Conservation (phyloP, 345 rosid species). For the Citrus unshiu region DNA sequence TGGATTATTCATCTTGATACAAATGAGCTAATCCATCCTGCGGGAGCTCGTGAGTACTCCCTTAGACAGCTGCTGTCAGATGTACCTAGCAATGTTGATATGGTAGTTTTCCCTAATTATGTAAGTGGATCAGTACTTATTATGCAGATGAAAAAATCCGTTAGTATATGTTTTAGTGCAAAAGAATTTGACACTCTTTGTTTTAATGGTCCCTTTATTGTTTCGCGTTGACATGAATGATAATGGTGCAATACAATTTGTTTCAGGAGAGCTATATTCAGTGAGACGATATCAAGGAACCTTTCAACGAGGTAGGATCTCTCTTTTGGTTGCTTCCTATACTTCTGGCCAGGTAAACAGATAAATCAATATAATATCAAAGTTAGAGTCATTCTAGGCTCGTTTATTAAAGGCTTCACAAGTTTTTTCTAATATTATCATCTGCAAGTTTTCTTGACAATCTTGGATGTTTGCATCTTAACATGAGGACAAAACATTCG, state of each 20-base stretch:
- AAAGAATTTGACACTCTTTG: background rate
- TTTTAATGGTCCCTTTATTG: background rate
- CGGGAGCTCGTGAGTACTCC: too few relatives aligned
- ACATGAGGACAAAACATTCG: background rate
- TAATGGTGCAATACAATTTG: slow-evolving; percentile 10
- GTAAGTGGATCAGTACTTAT: too few relatives aligned
- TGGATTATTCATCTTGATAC: too few relatives aligned
- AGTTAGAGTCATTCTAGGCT: background rate
- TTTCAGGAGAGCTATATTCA: slow-evolving; percentile 60
- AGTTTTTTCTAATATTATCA: background rate
- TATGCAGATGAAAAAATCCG: too few relatives aligned
- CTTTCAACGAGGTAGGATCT: slow-evolving; percentile 75
- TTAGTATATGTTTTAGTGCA: background rate
- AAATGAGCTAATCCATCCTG: too few relatives aligned
- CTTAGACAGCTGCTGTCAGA: too few relatives aligned
- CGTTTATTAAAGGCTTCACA: background rate
- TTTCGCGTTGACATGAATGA: background rate
- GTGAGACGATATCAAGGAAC: slow-evolving; percentile 80
- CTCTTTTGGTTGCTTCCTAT: background rate
- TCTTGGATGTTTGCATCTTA: background rate
- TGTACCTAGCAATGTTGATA: too few relatives aligned
- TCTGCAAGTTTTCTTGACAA: too few relatives aligned
- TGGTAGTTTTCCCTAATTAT: too few relatives aligned
- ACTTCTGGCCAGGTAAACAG: background rate
- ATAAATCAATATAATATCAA: slow-evolving; percentile 9